phyloP scores from a whole-genome alignment of 108 stramenopile genomes.

The Poteriospumella lacustris region DNA sequence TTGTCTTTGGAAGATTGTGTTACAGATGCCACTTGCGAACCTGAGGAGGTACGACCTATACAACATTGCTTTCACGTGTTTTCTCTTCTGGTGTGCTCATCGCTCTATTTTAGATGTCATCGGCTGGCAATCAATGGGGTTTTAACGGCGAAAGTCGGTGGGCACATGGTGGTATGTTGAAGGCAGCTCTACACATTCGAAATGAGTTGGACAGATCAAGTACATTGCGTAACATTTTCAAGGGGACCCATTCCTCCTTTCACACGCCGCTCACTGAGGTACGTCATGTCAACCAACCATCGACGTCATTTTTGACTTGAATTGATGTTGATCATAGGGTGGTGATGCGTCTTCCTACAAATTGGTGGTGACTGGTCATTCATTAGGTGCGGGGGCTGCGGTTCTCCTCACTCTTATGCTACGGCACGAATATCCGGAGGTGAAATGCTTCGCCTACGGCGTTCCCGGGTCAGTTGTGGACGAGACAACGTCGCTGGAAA shows the following conservation, averaged over 20 bases:
- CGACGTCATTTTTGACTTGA: no score
- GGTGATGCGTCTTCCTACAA: no score
- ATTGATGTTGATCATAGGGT: no score
- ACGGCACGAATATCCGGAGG: conserved; percentile 58
- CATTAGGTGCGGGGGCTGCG: conserved; percentile 80
- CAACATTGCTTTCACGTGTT: no score
- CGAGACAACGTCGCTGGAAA: not conserved
- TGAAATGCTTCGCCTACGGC: conserved; percentile 70
- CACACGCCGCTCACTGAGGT: no score
- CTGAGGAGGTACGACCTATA: conserved; percentile 54
- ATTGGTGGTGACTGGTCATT: conserved; percentile 62
- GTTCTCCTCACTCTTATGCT: conserved; percentile 78
- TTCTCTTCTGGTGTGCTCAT: no score
- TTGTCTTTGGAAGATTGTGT: conserved; percentile 88
- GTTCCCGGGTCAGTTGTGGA: conserved; percentile 63
- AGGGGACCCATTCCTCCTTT: no score
- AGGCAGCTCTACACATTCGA: not conserved
- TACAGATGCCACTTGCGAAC: conserved; percentile 79
- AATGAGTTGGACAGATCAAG: not conserved
- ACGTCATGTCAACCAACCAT: no score
- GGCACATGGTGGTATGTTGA: conserved; percentile 15
- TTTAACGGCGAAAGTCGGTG: conserved; percentile 7
- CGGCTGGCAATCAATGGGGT: not conserved
- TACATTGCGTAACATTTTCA: not conserved
- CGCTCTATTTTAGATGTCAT: not conserved